Conservation (phyloP, 2,329 filamentous ascomycete genomes). For the Metarhizium guizhouense region DNA sequence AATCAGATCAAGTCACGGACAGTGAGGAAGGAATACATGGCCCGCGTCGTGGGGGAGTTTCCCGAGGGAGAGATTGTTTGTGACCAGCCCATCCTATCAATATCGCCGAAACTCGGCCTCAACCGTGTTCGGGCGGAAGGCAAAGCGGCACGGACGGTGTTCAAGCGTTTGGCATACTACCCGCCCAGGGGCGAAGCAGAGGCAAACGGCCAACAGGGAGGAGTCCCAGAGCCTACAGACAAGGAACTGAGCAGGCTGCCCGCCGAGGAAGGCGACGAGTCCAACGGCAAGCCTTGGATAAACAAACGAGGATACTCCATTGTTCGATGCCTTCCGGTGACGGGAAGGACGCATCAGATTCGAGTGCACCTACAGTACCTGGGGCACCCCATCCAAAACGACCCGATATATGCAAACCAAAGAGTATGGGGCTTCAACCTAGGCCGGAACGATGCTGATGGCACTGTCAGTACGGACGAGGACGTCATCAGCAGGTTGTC, state of each 20-base stretch:
- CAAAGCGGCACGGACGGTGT: slow-evolving; percentile 82
- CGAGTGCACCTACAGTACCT: slow-evolving; percentile 91
- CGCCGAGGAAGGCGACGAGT: slow-evolving; percentile 8
- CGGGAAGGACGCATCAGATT: slow-evolving; percentile 89
- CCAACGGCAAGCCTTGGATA: slow-evolving; percentile 29
- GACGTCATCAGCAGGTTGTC: slow-evolving; percentile 80
- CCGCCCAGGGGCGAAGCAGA: slow-evolving; percentile 34
- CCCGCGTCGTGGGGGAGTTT: slow-evolving; percentile 83
- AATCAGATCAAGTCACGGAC: slow-evolving; percentile 69
- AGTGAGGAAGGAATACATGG: slow-evolving; percentile 92
- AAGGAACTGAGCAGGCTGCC: slow-evolving; percentile 15
- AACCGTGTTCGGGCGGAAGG: slow-evolving; percentile 93
- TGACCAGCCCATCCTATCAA: slow-evolving; percentile 86
- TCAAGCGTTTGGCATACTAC: slow-evolving; percentile 89
- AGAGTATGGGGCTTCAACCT: slow-evolving; percentile 80
- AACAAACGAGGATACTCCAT: slow-evolving; percentile 80
- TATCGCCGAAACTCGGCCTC: slow-evolving; percentile 88
- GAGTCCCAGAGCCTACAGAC: neutral
- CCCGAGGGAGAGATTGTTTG: slow-evolving; percentile 87
- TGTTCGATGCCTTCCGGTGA: slow-evolving; percentile 86
- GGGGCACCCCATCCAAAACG: slow-evolving; percentile 91
- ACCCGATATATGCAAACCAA: slow-evolving; percentile 94
- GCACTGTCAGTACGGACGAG: slow-evolving; percentile 66
- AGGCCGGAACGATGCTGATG: slow-evolving; percentile 58
- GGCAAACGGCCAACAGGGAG: slow-evolving; percentile 12